A percentile compares a stretch with the other conserved stretches of the same genome.
Conservation (phyloP, 2,329 filamentous ascomycete species). For the Arthrobotrys megalospora region DNA sequence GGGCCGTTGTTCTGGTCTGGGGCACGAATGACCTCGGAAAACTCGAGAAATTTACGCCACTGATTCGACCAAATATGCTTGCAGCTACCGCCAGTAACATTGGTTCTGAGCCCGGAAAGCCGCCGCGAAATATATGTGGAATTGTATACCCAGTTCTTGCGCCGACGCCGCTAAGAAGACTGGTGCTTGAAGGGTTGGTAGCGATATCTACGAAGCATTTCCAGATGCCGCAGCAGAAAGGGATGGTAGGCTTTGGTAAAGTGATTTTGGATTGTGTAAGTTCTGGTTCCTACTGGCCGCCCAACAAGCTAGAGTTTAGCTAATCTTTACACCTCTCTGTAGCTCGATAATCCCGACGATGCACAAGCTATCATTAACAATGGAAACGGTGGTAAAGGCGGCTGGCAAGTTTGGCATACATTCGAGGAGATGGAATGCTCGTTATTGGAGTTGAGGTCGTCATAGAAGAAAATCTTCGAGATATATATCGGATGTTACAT, state of each 20-base stretch:
- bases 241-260: constrained; percentile 40
- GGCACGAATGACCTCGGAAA: constrained; percentile 50
- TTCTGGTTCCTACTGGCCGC: neutral
- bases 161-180: constrained; percentile 16
- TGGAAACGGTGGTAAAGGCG: constrained; percentile 17
- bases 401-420: constrained; percentile 57
- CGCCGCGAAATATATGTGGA: constrained; percentile 28
- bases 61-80: constrained; percentile 35
- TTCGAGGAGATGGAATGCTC: constrained; percentile 60
- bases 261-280: constrained; percentile 57
- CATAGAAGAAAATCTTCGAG: constrained; percentile 23
- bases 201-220: constrained; percentile 54
- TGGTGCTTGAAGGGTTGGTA: constrained; percentile 40
- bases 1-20: constrained; percentile 51
- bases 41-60: constrained; percentile 52
- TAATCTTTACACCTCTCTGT: neutral
- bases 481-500: constrained; percentile 12
- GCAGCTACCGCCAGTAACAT: neutral
- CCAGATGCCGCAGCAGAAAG: constrained; percentile 55
- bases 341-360: constrained; percentile 49
- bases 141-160: constrained; percentile 50
- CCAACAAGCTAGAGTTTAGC: neutral
- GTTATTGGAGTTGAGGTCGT: constrained; percentile 40
- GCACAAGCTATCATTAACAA: constrained; percentile 29
- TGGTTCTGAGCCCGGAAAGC: neutral